Base-by-base conservation (phyloP, 257 asterid genomes). In the Plantago ovata region DNA sequence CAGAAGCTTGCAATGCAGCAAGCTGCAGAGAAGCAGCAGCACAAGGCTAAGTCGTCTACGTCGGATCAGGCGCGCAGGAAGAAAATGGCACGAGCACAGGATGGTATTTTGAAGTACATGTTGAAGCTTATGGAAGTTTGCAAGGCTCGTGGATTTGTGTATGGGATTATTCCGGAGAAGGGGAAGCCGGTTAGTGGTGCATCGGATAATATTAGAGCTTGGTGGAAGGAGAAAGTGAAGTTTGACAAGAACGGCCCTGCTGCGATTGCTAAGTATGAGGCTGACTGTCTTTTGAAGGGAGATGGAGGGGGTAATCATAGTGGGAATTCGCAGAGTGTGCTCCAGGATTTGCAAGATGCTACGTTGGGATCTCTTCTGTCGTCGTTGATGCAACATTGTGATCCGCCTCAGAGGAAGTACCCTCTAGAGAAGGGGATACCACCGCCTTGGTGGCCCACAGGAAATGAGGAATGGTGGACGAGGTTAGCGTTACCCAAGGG, bases 371-470 rank as follows among this genome's bases (percentile, higher is more conserved):
- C 90, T 0, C 76, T 85, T n/a, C 66, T 85, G 71, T 85, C 90
- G 13, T 65, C 87, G 14, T 70, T 85, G 59, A 79, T 85, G 87
- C 90, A 79, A 53, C 94, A 82, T 21, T 85, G 94, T 50, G 65
- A 73, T 53, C 94, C 90, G 19, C 90, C 90, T 19, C 94, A 85
- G 64, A 58, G 90, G 58, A 75, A 74, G 58, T 85, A 64, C 62
- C 90, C 90, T 0, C 63, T 85, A 14, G 94, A 85, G 65, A 85
- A 82, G 59, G 81, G 84, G 2, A 59, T 69, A 20, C 58, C 83
- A 0, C 94, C 90, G 0, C 87, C 90, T 11, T 85, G 94, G 94
- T 85, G 94, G 94, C 94, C 94, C 1, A 73, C 75, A 0, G 90
- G 94, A 59, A 50, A 69, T n/a, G 94, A 85, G 63, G 94, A 78